Evolutionary conservation across 805 yeast genomes (phyloP).

Genomic region (Saccharomycopsis vini): DNA sequence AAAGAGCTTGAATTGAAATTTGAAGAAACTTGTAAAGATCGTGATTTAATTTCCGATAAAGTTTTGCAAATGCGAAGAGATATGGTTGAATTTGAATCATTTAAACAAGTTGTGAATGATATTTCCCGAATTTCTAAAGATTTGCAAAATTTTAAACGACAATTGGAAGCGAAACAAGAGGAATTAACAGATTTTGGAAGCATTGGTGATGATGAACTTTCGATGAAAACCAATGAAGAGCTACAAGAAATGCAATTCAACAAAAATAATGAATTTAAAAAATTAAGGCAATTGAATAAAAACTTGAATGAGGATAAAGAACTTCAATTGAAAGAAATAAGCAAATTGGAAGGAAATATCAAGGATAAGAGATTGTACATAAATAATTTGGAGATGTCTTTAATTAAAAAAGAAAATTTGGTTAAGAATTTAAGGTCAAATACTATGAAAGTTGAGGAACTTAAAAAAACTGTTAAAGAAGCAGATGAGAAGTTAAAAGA

Average conservation of each 20-base stretch:
- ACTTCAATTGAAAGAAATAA: constrained; percentile 33
- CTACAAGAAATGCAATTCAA: constrained; percentile 36
- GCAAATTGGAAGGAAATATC: constrained; percentile 38
- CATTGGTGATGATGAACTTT: background rate
- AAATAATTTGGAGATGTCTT: constrained; percentile 42
- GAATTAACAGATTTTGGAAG: constrained; percentile 28
- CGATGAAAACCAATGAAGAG: constrained; percentile 31
- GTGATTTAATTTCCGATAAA: constrained; percentile 14
- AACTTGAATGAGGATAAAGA: constrained; percentile 36
- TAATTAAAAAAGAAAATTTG: constrained; percentile 38
- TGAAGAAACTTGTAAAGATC: constrained; percentile 8
- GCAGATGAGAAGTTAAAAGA: constrained; percentile 4
- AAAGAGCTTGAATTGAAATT: constrained; percentile 18
- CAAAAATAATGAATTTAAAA: constrained; percentile 32
- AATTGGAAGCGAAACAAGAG: constrained; percentile 25
- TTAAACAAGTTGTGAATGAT: constrained; percentile 28
- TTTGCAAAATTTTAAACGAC: constrained; percentile 23
- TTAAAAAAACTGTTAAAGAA: constrained; percentile 19
- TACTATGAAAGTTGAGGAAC: constrained; percentile 24
- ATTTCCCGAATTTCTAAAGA: constrained; percentile 29
- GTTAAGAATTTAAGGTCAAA: constrained; percentile 31
- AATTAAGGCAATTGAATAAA: constrained; percentile 29
- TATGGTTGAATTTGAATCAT: constrained; percentile 5
- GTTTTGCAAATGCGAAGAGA: constrained; percentile 1
- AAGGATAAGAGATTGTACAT: constrained; percentile 47